These are phyloP conservation scores for Hirschfeldia incana DNA, from an alignment of 345 rosid species.

Conservation along the genomic window DNA sequence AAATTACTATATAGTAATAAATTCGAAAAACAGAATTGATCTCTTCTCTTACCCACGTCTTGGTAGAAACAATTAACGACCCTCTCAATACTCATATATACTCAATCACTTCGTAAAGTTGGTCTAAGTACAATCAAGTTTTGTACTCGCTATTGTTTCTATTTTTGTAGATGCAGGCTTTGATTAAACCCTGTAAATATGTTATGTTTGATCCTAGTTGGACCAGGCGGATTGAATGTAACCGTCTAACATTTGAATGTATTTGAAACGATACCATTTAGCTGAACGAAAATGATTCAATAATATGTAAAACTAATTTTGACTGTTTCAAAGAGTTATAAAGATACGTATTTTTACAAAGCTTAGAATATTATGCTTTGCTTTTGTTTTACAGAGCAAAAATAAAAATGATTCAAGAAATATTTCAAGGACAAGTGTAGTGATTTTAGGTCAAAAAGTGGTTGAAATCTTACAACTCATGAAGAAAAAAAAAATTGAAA, in stretches of 20 bases:
- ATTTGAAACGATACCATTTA: background rate
- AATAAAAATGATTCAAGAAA: constrained; percentile 23
- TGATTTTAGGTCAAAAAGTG: constrained; percentile 21
- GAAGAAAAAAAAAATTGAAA: constrained; percentile 5
- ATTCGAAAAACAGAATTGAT: background rate
- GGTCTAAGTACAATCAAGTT: background rate
- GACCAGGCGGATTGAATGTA: constrained; percentile 26
- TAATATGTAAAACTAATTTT: background rate
- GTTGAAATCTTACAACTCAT: constrained; percentile 18
- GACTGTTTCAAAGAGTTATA: background rate
- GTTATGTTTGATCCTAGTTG: constrained; percentile 8
- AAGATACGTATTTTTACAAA: background rate
- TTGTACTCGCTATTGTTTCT: constrained; percentile 30
- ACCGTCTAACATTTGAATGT: constrained; percentile 14
- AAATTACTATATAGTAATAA: background rate
- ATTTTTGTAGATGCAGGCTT: constrained; percentile 23
- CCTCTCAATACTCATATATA: constrained; percentile 1
- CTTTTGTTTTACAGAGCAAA: background rate
- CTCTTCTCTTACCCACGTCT: constrained; percentile 11
- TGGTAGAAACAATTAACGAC: constrained; percentile 12
- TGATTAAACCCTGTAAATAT: constrained; percentile 25
- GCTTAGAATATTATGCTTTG: background rate
- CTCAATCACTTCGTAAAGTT: constrained; percentile 11
- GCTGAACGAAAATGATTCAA: background rate
- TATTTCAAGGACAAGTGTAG: constrained; percentile 23